These are phyloP conservation scores for Pseudocercospora eumusae DNA, from an alignment of 2,329 filamentous ascomycete genomes.

Conservation along the genomic window DNA sequence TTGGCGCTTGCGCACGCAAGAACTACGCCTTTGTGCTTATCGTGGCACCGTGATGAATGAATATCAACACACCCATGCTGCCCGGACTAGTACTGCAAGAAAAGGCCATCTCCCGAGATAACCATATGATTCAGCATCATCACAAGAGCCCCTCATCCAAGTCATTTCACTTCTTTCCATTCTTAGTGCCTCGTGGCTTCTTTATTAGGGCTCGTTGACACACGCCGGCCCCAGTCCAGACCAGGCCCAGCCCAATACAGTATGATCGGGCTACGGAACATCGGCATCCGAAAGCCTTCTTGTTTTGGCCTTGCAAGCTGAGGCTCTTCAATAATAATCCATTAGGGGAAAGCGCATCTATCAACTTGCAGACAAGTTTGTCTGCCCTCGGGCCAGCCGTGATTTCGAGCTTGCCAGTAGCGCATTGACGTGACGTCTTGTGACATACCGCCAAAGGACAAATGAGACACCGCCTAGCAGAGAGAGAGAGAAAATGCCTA, in stretches of 20 bases:
- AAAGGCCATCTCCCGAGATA: too few species aligned
- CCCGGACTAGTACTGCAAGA: too few species aligned
- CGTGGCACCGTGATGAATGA: too few species aligned
- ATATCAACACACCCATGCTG: too few species aligned
- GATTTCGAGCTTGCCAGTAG: neutral
- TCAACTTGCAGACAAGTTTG: neutral
- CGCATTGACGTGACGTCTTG: neutral
- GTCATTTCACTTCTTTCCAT: neutral
- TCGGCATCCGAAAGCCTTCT: neutral
- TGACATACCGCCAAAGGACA: neutral
- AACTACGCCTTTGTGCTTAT: too few species aligned
- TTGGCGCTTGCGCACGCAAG: too few species aligned
- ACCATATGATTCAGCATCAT: too few species aligned
- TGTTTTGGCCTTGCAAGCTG: neutral
- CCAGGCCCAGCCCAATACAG: too few species aligned
- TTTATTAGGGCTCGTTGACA: neutral
- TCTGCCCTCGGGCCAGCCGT: neutral
- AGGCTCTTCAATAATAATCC: neutral
- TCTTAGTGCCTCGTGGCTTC: neutral
- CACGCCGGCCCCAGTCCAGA: neutral
- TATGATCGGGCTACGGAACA: neutral
- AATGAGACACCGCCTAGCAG: neutral
- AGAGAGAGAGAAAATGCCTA: neutral
- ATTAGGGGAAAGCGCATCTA: neutral
- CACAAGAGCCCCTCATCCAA: neutral